Percentiles rank a stretch among this genome's conserved stretches.
Evolutionary conservation across 1,284 basidiomycete species (phyloP).

Genomic region (Naganishia liquefaciens): DNA sequence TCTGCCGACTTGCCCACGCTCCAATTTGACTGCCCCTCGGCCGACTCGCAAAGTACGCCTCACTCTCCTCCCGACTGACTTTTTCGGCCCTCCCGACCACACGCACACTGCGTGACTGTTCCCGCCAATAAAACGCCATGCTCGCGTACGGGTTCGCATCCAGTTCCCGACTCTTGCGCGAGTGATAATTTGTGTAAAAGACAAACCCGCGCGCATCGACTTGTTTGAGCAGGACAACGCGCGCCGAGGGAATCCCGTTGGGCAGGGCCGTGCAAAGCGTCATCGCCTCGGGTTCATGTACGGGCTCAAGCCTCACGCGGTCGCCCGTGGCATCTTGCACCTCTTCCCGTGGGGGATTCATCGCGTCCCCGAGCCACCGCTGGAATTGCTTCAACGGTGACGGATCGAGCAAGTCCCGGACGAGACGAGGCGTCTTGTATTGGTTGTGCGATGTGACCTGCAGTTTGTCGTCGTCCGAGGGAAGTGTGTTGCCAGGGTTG

Average conservation of each 20-base stretch:
- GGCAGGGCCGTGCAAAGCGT: slow-evolving; percentile 67
- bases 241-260: slow-evolving; percentile 74
- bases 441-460: slow-evolving; percentile 70
- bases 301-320: slow-evolving; percentile 43
- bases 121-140: slow-evolving; percentile 88
- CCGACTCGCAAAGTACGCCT: slow-evolving; percentile 79
- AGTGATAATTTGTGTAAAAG: slow-evolving; percentile 95
- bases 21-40: slow-evolving; percentile 83
- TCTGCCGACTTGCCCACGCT: slow-evolving; percentile 91
- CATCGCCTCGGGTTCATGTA: slow-evolving; percentile 85
- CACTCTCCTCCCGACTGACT: slow-evolving; percentile 68
- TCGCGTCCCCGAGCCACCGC: slow-evolving; percentile 73
- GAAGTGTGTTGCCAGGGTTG: neutral
- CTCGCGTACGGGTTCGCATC: slow-evolving; percentile 73
- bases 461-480: slow-evolving; percentile 36
- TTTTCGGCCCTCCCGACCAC: slow-evolving; percentile 83
- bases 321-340: slow-evolving; percentile 34
- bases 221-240: slow-evolving; percentile 89
- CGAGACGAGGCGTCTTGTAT: slow-evolving; percentile 66
- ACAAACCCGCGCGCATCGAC: slow-evolving; percentile 83
- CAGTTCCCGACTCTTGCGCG: slow-evolving; percentile 84
- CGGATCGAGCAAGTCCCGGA: slow-evolving; percentile 63
- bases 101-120: slow-evolving; percentile 77
- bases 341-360: slow-evolving; percentile 37
- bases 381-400: slow-evolving; percentile 81